Evolutionary conservation across 148 eudicot genomes (phyloP), one percentile per base, ranked within the genome.

Genomic region (Rhododendron molle): DNA sequence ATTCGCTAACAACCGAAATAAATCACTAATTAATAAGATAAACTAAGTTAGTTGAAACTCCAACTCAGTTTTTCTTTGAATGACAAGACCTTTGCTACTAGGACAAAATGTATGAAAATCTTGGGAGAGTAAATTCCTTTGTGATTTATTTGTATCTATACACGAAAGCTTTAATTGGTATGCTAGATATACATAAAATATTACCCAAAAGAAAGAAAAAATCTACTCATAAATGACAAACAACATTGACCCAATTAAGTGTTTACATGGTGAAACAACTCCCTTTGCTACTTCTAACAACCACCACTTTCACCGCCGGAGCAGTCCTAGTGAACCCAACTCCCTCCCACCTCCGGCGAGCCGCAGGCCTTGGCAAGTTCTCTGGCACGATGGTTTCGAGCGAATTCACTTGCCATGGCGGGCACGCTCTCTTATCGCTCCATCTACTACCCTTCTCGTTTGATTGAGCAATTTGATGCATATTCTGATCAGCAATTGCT

Each of bases 341-440:
- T 1, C 85, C 80, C 82, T 94, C 98, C 97, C 96, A 93, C 34
- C 88, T 89, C 54, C 95, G 93, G 50, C 82, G 90, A 74, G 92
- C 90, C 52, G 90, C 89, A 26, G 96, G 97, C 87, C 99, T 88
- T 5, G 99, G 99, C 3, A 96, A 90, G 72, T 96, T 91, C 78
- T 96, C 99, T 32, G 99, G 99, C 81, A 96, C 98, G 80, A 96
- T 88, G 2, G 93, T 95, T 82, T 96, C 99, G 4, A 92, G 87
- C 3, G 98, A 92, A 86, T 94, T 95, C 85, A 88, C n/a, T 46
- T 84, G 87, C 99, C 98, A 96, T 7, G 98, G 88, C 47, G 86
- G 89, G 56, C 98, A 96, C 9, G 76, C 76, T 78, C 96, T 87
- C 82, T 89, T 90, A 16, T 93, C 94, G 86, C 99, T 96, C 99